Evolutionary conservation across 805 yeast genomes (phyloP).

Genomic region (Blastobotrys peoriensis): DNA sequence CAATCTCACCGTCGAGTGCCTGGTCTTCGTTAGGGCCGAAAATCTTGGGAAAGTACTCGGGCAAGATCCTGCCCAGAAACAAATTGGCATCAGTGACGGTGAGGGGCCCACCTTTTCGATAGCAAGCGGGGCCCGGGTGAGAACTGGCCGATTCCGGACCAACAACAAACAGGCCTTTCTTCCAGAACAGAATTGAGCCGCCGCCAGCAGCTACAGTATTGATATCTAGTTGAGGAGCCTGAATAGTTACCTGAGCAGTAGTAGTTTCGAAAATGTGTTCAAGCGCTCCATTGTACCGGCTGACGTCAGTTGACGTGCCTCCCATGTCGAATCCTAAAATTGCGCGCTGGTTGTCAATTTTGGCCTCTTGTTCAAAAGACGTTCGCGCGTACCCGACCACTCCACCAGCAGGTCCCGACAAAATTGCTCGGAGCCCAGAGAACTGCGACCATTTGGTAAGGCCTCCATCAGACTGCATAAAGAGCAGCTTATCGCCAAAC

Average conservation of each 20-base stretch:
- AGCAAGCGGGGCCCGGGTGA: slow-evolving; percentile 87
- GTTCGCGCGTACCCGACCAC: slow-evolving; percentile 90
- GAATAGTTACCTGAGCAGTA: slow-evolving; percentile 78
- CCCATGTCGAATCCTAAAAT: slow-evolving; percentile 86
- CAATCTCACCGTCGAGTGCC: slow-evolving; percentile 52
- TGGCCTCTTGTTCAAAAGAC: slow-evolving; percentile 42
- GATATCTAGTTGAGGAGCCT: slow-evolving; percentile 77
- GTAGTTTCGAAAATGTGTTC: slow-evolving; percentile 80
- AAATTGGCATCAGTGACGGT: slow-evolving; percentile 84
- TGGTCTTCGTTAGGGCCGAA: slow-evolving; percentile 78
- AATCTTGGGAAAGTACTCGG: slow-evolving; percentile 71
- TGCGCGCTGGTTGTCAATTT: slow-evolving; percentile 44
- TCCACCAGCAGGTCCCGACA: slow-evolving; percentile 98
- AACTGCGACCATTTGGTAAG: slow-evolving; percentile 76
- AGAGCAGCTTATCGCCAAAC: slow-evolving; percentile 34
- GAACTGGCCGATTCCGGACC: slow-evolving; percentile 88
- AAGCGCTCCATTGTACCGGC: slow-evolving; percentile 60
- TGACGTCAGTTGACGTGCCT: slow-evolving; percentile 84
- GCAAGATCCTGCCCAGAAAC: slow-evolving; percentile 62
- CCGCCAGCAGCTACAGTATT: slow-evolving; percentile 86
- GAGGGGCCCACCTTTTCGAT: slow-evolving; percentile 76
- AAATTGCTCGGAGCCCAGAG: slow-evolving; percentile 80
- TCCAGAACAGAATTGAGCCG: slow-evolving; percentile 61
- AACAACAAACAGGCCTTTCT: slow-evolving; percentile 67
- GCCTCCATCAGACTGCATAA: slow-evolving; percentile 98